Evolutionary conservation across 1,284 basidiomycete genomes (phyloP).

Genomic region (Sanghuangporus baumii): DNA sequence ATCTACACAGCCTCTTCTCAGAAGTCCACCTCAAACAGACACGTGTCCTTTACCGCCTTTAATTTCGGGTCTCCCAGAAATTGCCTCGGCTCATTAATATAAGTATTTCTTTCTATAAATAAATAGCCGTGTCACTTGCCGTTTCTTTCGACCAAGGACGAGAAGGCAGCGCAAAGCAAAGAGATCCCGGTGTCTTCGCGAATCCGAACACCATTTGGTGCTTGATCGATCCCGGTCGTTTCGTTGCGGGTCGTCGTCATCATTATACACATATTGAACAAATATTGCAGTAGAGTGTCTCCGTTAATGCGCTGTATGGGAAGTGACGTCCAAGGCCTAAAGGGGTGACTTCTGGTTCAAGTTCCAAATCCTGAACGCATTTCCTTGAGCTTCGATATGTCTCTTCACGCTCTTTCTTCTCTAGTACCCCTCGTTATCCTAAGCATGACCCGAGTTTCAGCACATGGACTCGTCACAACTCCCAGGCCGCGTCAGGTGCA

Average conservation of each 20-base stretch:
- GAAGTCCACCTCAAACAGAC: background rate
- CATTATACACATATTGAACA: background rate
- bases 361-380: background rate
- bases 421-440: background rate
- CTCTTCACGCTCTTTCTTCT: background rate
- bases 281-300: background rate
- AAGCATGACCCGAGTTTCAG: slow-evolving; percentile 9
- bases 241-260: background rate
- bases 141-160: background rate
- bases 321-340: too few species aligned
- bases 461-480: slow-evolving; percentile 28
- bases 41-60: too few species aligned
- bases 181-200: background rate
- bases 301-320: background rate
- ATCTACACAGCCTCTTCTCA: background rate
- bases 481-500: slow-evolving; percentile 27
- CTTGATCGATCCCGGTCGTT: background rate
- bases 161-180: background rate
- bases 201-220: background rate
- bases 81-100: too few species aligned
- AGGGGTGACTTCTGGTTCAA: background rate
- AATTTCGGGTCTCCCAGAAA: too few species aligned
- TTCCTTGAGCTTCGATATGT: background rate
- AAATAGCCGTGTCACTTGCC: background rate
- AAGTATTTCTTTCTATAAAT: too few species aligned